Conservation (phyloP, 176 grass and related monocot genomes). For the Aegilops sharonensis region DNA sequence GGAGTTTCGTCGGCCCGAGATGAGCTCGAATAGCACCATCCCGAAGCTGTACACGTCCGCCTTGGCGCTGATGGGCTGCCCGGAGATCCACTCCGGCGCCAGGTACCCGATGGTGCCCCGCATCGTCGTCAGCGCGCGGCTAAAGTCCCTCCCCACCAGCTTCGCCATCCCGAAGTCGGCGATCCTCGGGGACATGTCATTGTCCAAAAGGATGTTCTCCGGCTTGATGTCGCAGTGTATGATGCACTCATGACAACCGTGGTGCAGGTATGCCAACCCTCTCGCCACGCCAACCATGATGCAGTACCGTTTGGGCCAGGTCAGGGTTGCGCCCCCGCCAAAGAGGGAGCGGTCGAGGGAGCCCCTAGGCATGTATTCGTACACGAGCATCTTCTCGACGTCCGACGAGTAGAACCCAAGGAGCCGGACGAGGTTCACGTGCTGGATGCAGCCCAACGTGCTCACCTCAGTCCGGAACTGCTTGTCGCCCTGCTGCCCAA, state of each 20-base stretch:
- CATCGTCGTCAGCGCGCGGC: slow-evolving; percentile 8
- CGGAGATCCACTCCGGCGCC: slow-evolving; percentile 46
- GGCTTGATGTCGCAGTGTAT: too few species aligned
- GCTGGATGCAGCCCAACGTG: too few species aligned
- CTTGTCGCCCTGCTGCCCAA: too few species aligned
- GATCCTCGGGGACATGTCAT: not conserved
- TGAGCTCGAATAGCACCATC: slow-evolving; percentile 48
- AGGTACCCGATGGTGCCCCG: slow-evolving; percentile 44
- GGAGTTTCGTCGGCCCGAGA: slow-evolving; percentile 30
- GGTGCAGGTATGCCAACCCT: slow-evolving; percentile 12
- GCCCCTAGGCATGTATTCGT: too few species aligned
- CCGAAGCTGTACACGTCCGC: slow-evolving; percentile 60
- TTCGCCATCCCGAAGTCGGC: slow-evolving; percentile 25
- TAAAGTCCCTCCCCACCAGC: slow-evolving; percentile 27
- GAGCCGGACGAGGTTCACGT: too few species aligned
- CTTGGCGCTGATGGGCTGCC: slow-evolving; percentile 27
- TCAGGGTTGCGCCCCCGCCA: not conserved
- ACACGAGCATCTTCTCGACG: too few species aligned
- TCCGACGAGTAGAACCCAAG: too few species aligned
- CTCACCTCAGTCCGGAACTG: too few species aligned
- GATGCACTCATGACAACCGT: not conserved
- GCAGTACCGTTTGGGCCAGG: not conserved
- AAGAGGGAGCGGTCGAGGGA: not conserved
- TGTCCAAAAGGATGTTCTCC: too few species aligned
- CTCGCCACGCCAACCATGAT: slow-evolving; percentile 19